phyloP scores from a whole-genome alignment of 1,284 basidiomycete species.

The Schizophyllum commune region DNA sequence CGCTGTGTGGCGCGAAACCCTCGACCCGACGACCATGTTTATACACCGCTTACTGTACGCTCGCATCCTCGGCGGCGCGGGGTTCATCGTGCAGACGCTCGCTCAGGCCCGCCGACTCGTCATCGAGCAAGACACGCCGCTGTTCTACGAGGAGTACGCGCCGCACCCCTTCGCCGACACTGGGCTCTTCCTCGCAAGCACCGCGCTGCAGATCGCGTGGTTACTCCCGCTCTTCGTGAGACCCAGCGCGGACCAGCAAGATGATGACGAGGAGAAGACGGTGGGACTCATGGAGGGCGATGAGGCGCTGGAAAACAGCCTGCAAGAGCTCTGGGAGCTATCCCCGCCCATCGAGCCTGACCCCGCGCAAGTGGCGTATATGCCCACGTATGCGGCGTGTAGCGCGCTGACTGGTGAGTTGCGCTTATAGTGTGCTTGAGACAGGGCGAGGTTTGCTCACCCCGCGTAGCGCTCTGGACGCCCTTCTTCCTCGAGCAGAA shows the following conservation, averaged over 20 bases:
- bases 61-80: conserved; percentile 12
- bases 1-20: not conserved
- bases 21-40: conserved; percentile 7
- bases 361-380: conserved; percentile 8
- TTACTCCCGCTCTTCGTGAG: conserved; percentile 2
- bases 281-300: not conserved
- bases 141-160: conserved; percentile 7
- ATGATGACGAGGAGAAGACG: not conserved
- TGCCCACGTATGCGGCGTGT: conserved; percentile 1
- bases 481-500: not conserved
- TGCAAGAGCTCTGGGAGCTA: not conserved
- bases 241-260: not conserved
- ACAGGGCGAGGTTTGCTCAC: not conserved
- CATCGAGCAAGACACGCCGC: not conserved
- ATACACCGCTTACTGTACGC: conserved; percentile 10
- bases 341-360: conserved; percentile 1
- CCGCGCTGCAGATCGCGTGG: conserved; percentile 6
- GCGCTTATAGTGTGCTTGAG: not conserved
- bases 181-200: conserved; percentile 5
- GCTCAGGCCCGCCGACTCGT: conserved; percentile 13
- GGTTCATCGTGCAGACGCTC: conserved; percentile 12
- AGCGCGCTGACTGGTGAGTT: conserved; percentile 8
- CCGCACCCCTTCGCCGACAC: conserved; percentile 8
- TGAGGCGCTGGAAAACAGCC: not conserved
- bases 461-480: not conserved